Base-by-base conservation (phyloP, 1,139 yeast species). In the Nakaseomyces uthaithaninus region DNA sequence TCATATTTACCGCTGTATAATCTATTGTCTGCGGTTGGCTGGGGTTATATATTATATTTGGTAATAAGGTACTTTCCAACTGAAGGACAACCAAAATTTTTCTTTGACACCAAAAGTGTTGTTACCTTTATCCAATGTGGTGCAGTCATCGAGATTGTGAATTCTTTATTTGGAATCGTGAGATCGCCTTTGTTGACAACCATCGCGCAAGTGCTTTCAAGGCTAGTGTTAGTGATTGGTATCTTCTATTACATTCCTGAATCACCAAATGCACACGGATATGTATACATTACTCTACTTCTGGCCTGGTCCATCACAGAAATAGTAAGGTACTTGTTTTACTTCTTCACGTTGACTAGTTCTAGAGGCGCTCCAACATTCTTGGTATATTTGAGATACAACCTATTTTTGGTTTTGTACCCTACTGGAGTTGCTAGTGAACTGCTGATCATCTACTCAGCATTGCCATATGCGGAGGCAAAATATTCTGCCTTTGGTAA, bases 371-470 rank as follows among this genome's bases (percentile, higher is more conserved):
- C 69, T 1, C 83, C 87, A 14, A 59, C 62, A 37, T 59, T 72
- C 59, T 68, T 91, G 49, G 74, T 79, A 20, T 75, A 81, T 73
- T 66, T 86, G 51, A 74, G 99, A 57, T 91, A 89, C 68, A 81
- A 84, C 47, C 69, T 89, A 22, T 91, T 91, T 63, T 74, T 75
- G 53, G 75, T 86, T 2, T 69, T 91, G 52, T 91, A 91, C 57
- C 98, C 98, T 18, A 64, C 84, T 26, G 98, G 98, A 4, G 96
- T 91, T 14, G 75, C 83, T 3, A 78, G 93, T 45, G 99, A 91
- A 60, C 70, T 85, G 49, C 56, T 69, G 39, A 75, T 87, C 65
- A 72, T 86, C 46, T 78, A 76, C 61, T 65, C 77, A 45, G 78
- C 94, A 0, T 68, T 86, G 38, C 73, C 69, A 27, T 75, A 74